Evolutionary conservation across 2,329 filamentous ascomycete species (phyloP), one percentile per base, ranked within the genome.

Genomic region (Stagonosporopsis cucurbitacearum): DNA sequence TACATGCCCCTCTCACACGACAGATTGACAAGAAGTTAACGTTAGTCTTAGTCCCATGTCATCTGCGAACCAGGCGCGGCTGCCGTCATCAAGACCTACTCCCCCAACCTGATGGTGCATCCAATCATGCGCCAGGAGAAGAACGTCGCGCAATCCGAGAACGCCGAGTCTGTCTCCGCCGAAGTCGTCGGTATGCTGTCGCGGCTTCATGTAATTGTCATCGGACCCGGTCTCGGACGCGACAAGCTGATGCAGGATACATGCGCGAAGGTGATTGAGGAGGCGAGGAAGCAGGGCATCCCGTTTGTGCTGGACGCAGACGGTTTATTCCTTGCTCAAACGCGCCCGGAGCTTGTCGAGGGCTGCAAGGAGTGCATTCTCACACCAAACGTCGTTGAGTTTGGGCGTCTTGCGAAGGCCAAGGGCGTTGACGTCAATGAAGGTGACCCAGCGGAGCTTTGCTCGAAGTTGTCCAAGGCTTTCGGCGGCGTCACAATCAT

Each of bases 71-170:
- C 91, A 9, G 89, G 85, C 50, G 95, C 95, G 2, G 92, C 77
- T 54, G 73, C 81, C 69, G 93, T 97, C 33, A 96, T 99, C 79
- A 99, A 99, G 81, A 91, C 92, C 4, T 99, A 98, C 80, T 97
- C 93, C 19, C 95, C 95, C 2, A 97, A 98, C 75, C 83, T 99
- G 25, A 99, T 99, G 94, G 95, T 99, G 11, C 95, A 98, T 76
- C 95, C 95, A 0, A 85, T 97, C 64, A 94, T 99, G 86, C 90
- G 92, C 26, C 91, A 95, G 76, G 85, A 86, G 41, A 82, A 84
- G 64, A 82, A 85, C 65, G 78, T 84, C 49, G 74, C 78, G 22
- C 75, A 80, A 44, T 77, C 81, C 49, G 84, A 88, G 52, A 80
- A 80, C 12, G 82, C 86, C 63, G 82, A 89, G 1, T 81, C 80